A percentile compares a stretch with the other conserved stretches of the same genome.
Evolutionary conservation across 2,329 filamentous ascomycete species (phyloP).

Genomic region (Aspergillus sp.): DNA sequence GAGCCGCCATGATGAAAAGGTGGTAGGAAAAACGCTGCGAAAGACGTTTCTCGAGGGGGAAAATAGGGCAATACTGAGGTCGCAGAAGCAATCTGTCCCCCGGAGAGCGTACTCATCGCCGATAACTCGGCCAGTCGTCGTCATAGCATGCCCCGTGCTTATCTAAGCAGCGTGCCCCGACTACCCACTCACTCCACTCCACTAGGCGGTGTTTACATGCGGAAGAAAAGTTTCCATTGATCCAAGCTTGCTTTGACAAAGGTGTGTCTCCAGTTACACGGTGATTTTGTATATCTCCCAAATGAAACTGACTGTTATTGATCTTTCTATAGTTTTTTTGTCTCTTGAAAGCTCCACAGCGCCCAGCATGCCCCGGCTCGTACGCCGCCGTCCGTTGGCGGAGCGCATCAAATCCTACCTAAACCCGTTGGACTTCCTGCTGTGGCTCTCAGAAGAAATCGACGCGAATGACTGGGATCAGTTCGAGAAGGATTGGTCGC

Average conservation of each 20-base stretch:
- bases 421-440: conserved; percentile 82
- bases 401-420: conserved; percentile 79
- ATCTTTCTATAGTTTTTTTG: not conserved
- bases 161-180: conserved; percentile 17
- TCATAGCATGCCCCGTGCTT: conserved; percentile 16
- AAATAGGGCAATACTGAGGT: not conserved
- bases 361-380: conserved; percentile 70
- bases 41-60: not conserved
- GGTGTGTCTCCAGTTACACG: not conserved
- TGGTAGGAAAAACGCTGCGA: not conserved
- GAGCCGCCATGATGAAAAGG: conserved; percentile 54
- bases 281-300: too few relatives aligned
- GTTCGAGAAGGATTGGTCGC: conserved; percentile 66
- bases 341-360: not conserved
- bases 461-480: conserved; percentile 91
- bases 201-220: conserved; percentile 13
- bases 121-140: conserved; percentile 9
- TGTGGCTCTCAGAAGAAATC: conserved; percentile 90
- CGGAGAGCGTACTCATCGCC: not conserved
- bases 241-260: not conserved
- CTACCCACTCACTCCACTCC: conserved; percentile 2
- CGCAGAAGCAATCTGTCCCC: not conserved
- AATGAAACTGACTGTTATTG: not conserved
- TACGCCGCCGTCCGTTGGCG: conserved; percentile 73
- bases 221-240: conserved; percentile 10